Evolutionary conservation across 352 stramenopile species (phyloP), one percentile per base, ranked within the genome.

Genomic region (Pythium angustatum): DNA sequence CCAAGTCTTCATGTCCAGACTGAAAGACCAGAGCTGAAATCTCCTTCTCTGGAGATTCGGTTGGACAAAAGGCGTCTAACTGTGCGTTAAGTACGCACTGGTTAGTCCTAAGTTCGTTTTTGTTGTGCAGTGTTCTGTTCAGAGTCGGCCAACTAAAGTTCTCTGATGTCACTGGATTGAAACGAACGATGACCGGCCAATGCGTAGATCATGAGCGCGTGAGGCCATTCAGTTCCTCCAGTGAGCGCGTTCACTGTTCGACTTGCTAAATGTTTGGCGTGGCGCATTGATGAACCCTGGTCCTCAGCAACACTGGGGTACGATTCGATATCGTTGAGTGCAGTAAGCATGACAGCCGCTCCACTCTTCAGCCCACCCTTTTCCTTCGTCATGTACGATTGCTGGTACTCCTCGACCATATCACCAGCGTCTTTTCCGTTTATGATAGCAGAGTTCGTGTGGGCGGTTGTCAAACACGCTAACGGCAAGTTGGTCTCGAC

Each of bases 361-460:
- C 47, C 28, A 5, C n/a, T 21, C 14, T 38, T 22, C 9, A 54
- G 15, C 1, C 47, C 28, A 4, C 28, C 26, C 19, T 40, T 21
- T 21, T 54, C 47, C 12, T 54, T 54, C 3, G 47, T 54, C 47
- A 54, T 38, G 27, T 54, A 54, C 12, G 12, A 27, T 40, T 54
- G 47, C 27, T 54, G 27, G 30, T 54, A 54, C 15, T 54, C 26
- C 19, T 54, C 47, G 15, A 54, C 47, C 26, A 54, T 40, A 26
- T 54, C 27, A 6, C 47, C 47, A 9, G 47, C 47, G 15, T 54
- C 47, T 31, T 54, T 40, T 2, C 47, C 47, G 27, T 54, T 54
- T 5, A 54, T 54, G 27, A 54, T 54, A 2, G 26, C 28, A 2
- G 47, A 54, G 27, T 54, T 54, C 5, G 47, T 54, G 27, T 54